Evolutionary conservation across 73 alveolate genomes (phyloP).

Genomic region (Tetrahymena malaccensis): DNA sequence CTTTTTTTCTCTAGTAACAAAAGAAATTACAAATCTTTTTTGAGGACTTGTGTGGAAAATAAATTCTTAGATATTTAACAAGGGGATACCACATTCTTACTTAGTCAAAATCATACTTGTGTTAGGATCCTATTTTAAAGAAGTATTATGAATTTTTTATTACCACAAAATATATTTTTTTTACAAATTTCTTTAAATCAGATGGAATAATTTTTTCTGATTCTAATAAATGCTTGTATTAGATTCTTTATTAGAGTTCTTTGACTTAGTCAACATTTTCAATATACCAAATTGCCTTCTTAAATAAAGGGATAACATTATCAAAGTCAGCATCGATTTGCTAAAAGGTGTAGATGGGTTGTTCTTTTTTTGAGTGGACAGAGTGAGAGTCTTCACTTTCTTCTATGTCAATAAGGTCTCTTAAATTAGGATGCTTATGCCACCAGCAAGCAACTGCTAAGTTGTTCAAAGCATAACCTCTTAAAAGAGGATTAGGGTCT

Average conservation of each 20-base stretch:
- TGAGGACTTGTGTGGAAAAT: slow-evolving; percentile 13
- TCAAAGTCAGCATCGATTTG: slow-evolving; percentile 27
- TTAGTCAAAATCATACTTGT: background rate
- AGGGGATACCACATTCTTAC: slow-evolving; percentile 10
- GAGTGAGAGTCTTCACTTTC: slow-evolving; percentile 3
- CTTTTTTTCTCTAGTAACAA: background rate
- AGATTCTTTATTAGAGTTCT: background rate
- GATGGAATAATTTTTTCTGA: slow-evolving; percentile 11
- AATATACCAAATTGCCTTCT: slow-evolving; percentile 19
- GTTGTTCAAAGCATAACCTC: slow-evolving; percentile 34
- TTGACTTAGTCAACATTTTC: slow-evolving; percentile 17
- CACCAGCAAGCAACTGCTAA: slow-evolving; percentile 39
- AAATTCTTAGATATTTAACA: slow-evolving; percentile 18
- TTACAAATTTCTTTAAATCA: background rate
- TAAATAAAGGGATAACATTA: slow-evolving; percentile 9
- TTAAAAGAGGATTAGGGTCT: slow-evolving; percentile 15
- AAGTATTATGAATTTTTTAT: background rate
- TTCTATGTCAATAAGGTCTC: slow-evolving; percentile 6
- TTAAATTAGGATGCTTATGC: slow-evolving; percentile 25
- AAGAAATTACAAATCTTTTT: background rate
- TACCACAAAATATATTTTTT: too few relatives aligned
- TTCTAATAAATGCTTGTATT: background rate
- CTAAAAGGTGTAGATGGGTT: background rate
- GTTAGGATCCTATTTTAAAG: background rate
- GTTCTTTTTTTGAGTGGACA: background rate